A percentile compares a stretch with the other conserved stretches of the same genome.
phyloP scores from a whole-genome alignment of 2,329 filamentous ascomycete species.

The Venturia effusa region DNA sequence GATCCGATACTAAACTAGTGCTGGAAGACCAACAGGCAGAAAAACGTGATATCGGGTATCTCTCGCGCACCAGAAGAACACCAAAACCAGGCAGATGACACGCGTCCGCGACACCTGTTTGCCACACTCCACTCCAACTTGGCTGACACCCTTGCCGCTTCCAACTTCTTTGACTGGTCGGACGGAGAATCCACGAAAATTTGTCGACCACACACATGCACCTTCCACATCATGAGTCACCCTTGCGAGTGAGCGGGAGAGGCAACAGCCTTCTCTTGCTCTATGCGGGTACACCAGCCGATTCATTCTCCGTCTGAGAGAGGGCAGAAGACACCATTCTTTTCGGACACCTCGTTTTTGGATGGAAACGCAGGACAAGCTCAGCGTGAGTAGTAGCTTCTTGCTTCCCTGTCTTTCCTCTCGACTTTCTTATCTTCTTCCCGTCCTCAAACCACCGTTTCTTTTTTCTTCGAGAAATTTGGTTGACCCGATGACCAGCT shows the following conservation, averaged over 20 bases:
- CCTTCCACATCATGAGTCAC: background rate
- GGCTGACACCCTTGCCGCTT: background rate
- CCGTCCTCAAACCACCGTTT: background rate
- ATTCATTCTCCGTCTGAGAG: background rate
- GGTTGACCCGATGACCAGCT: background rate
- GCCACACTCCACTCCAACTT: conserved; percentile 1
- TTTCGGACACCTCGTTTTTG: background rate
- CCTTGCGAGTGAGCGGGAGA: background rate
- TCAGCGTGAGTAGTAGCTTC: conserved; percentile 3
- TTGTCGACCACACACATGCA: background rate
- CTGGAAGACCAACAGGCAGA: background rate
- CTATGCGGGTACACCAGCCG: background rate
- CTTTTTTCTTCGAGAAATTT: background rate
- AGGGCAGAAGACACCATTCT: background rate
- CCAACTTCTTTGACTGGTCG: background rate
- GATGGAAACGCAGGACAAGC: background rate
- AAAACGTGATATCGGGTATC: conserved; percentile 1
- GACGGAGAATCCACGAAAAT: background rate
- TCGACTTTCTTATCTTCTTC: background rate
- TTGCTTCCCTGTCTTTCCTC: background rate
- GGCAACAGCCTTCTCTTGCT: background rate
- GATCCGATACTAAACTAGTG: background rate
- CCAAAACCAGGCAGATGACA: background rate
- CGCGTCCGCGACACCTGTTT: background rate
- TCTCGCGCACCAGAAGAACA: background rate